A percentile compares a stretch with the other conserved stretches of the same genome.
These are phyloP conservation scores for Ogataea paraovalis DNA, from an alignment of 805 yeast species.

Conservation along the genomic window DNA sequence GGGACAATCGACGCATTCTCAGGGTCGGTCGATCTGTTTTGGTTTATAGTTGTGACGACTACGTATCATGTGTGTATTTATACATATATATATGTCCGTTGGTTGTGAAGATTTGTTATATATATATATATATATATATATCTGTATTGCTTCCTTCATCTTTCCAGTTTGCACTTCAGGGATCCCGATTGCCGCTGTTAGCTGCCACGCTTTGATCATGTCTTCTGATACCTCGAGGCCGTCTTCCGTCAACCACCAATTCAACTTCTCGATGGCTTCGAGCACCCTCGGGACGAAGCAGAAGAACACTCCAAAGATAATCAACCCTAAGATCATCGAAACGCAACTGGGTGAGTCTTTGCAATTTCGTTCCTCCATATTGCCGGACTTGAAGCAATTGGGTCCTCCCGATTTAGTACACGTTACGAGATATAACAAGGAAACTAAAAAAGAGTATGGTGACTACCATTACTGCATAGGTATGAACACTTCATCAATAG, in stretches of 20 bases:
- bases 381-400: conserved; percentile 45
- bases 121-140: too few relatives aligned
- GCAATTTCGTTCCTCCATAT: conserved; percentile 40
- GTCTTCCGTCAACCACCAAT: conserved; percentile 3
- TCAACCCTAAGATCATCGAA: conserved; percentile 40
- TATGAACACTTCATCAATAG: conserved; percentile 46
- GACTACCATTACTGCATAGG: conserved; percentile 54
- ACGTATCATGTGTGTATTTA: background rate
- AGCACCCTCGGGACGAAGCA: conserved; percentile 6
- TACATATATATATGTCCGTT: too few relatives aligned
- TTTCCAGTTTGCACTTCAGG: too few relatives aligned
- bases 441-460: conserved; percentile 45
- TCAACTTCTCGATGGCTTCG: conserved; percentile 4
- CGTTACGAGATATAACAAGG: conserved; percentile 40
- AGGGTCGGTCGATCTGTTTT: background rate
- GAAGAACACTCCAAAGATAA: conserved; percentile 19
- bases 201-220: background rate
- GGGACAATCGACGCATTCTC: background rate
- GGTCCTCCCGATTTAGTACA: conserved; percentile 77
- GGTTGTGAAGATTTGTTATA: too few relatives aligned
- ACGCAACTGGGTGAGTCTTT: conserved; percentile 49
- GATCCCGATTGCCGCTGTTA: too few relatives aligned
- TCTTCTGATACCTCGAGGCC: background rate
- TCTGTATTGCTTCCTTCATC: too few relatives aligned
- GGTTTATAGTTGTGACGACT: background rate